These are phyloP conservation scores for Vigna unguiculata DNA, from an alignment of 306 rosid species.

Conservation along the genomic window DNA sequence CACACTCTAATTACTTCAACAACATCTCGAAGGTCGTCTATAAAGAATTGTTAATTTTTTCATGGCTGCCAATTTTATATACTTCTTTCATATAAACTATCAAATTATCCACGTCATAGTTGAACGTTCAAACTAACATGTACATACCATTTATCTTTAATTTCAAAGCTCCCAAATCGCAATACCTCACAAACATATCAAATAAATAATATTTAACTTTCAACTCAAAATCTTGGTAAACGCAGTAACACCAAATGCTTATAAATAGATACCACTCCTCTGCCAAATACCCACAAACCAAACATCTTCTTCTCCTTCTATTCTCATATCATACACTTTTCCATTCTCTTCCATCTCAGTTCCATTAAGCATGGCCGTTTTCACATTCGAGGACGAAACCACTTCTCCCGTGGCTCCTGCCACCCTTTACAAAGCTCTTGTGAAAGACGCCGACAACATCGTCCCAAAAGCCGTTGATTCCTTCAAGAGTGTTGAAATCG, in stretches of 20 bases:
- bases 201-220: neutral
- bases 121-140: neutral
- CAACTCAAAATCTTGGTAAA: neutral
- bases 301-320: neutral
- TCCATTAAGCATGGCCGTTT: constrained; percentile 61
- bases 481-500: neutral
- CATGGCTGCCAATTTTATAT: no score
- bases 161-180: neutral
- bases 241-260: neutral
- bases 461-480: neutral
- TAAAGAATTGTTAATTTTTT: no score
- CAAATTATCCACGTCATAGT: neutral
- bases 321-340: neutral
- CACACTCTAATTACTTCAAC: no score
- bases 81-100: no score
- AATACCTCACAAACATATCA: constrained; percentile 21
- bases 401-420: constrained; percentile 48
- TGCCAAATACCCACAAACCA: constrained; percentile 4
- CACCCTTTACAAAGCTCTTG: constrained; percentile 54
- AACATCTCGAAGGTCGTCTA: no score
- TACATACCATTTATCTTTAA: neutral
- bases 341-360: neutral
- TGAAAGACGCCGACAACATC: neutral
- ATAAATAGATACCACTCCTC: constrained; percentile 28
- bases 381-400: constrained; percentile 47